phyloP scores from a whole-genome alignment of 306 rosid genomes.

The Lagenaria siceraria region DNA sequence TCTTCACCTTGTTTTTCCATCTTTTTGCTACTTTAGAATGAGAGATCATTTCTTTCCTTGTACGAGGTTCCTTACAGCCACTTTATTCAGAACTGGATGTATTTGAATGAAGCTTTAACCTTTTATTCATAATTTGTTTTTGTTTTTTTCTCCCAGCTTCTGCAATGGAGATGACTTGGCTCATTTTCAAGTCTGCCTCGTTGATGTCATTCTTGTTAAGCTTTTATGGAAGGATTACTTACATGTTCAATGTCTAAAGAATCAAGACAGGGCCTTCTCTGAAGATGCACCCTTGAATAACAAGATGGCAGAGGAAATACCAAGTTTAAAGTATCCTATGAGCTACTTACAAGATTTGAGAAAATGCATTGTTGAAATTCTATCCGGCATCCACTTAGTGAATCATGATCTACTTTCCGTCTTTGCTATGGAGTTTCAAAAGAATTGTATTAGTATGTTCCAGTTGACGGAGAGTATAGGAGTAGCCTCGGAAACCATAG shows the following conservation, averaged over 20 bases:
- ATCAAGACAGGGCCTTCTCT: slow-evolving; percentile 23
- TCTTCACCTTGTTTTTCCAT: slow-evolving; percentile 2
- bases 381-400: slow-evolving; percentile 39
- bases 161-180: slow-evolving; percentile 38
- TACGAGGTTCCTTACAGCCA: not conserved
- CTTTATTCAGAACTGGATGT: slow-evolving; percentile 1
- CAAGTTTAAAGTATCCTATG: slow-evolving; percentile 29
- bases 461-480: slow-evolving; percentile 29
- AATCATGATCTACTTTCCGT: slow-evolving; percentile 41
- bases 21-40: not conserved
- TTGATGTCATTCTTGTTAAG: slow-evolving; percentile 55
- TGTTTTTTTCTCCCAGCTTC: slow-evolving; percentile 42
- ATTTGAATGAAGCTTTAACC: not conserved
- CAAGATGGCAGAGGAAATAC: slow-evolving; percentile 25
- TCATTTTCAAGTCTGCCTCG: slow-evolving; percentile 40
- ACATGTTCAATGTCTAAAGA: slow-evolving; percentile 24
- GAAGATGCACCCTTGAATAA: slow-evolving; percentile 29
- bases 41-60: not conserved
- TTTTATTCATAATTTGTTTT: slow-evolving; percentile 7
- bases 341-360: slow-evolving; percentile 66
- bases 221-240: slow-evolving; percentile 63
- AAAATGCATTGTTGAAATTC: slow-evolving; percentile 54
- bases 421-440: slow-evolving; percentile 46
- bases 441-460: slow-evolving; percentile 34
- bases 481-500: slow-evolving; percentile 26